Conservation (phyloP, 441 rosid species). For the Corymbia calophylla region DNA sequence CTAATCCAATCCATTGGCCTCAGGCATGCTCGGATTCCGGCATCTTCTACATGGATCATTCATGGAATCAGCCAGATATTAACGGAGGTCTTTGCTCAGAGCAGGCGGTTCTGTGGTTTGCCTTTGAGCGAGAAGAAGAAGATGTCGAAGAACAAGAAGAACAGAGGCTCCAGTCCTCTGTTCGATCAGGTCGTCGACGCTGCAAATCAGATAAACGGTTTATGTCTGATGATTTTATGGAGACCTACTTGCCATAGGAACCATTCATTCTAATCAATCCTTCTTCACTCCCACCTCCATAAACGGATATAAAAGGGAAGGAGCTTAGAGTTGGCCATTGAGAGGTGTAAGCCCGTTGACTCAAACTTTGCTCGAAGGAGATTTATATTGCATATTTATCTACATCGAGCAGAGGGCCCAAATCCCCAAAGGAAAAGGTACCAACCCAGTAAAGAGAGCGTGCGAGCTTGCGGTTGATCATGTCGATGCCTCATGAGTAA, state of each 20-base stretch:
- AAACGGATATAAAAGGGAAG: neutral
- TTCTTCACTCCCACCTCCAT: neutral
- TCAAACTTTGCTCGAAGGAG: neutral
- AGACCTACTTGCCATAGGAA: neutral
- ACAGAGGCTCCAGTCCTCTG: slow-evolving; percentile 69
- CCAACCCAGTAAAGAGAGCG: neutral
- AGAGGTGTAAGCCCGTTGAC: neutral
- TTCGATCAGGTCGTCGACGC: slow-evolving; percentile 63
- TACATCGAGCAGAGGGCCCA: neutral
- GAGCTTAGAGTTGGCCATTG: neutral
- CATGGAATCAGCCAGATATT: slow-evolving; percentile 35
- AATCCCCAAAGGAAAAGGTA: neutral
- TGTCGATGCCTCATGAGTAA: neutral
- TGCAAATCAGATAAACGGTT: slow-evolving; percentile 57
- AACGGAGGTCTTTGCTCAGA: slow-evolving; percentile 57
- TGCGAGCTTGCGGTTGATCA: neutral
- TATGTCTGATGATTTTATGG: neutral
- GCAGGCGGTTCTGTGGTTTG: slow-evolving; percentile 48
- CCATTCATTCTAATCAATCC: neutral
- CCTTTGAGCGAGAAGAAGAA: slow-evolving; percentile 60
- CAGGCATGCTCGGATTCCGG: slow-evolving; percentile 14
- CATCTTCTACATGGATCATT: slow-evolving; percentile 58
- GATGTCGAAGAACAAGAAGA: slow-evolving; percentile 57
- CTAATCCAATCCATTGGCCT: neutral
- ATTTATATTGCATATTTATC: neutral